A percentile compares a stretch with the other conserved stretches of the same genome.
Conservation (phyloP, 371 early-diverging fungal genomes). For the Fennellomyces sp. region DNA sequence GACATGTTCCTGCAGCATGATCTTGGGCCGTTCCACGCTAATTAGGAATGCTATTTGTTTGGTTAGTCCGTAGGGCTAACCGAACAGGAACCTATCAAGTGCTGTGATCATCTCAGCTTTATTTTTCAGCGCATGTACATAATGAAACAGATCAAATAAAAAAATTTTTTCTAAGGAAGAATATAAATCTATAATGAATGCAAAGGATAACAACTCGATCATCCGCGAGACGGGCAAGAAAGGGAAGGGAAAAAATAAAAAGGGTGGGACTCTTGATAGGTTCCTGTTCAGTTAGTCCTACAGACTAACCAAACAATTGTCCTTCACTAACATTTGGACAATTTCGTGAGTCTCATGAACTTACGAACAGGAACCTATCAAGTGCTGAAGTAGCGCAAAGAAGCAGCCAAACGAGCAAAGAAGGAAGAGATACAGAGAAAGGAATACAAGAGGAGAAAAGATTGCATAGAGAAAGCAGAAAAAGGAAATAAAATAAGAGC, state of each 20-base stretch:
- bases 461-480: not conserved
- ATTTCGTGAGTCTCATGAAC: not conserved
- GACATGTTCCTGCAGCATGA: too few relatives aligned
- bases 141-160: not conserved
- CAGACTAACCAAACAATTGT: not conserved
- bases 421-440: not conserved
- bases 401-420: slow-evolving; percentile 1
- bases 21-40: too few relatives aligned
- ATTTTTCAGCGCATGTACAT: not conserved
- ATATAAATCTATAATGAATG: not conserved
- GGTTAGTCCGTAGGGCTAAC: not conserved
- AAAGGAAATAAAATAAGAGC: not conserved
- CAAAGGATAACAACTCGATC: not conserved
- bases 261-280: not conserved
- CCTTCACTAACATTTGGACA: not conserved
- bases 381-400: not conserved
- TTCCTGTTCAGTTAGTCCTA: not conserved
- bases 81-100: not conserved
- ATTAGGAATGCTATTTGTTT: too few relatives aligned
- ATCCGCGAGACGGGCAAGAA: not conserved
- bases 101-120: slow-evolving; percentile 2
- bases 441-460: not conserved
- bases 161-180: not conserved
- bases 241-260: too few relatives aligned
- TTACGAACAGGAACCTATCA: not conserved